Percentiles rank a stretch among this genome's conserved stretches.
These are phyloP conservation scores for Paramecium primaurelia DNA, from an alignment of 73 alveolate genomes.

Conservation along the genomic window DNA sequence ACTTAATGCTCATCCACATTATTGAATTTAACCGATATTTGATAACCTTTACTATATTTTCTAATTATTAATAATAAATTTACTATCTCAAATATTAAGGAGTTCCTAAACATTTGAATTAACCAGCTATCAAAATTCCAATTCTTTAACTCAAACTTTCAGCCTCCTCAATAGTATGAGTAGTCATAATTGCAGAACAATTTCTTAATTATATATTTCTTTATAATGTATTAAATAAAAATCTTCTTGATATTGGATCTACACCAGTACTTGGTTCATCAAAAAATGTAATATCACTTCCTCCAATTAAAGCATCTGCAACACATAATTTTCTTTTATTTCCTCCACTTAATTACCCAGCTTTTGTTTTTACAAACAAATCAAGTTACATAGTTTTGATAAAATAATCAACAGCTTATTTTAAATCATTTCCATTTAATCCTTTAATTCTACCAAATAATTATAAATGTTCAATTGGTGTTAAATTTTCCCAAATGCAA, in stretches of 20 bases:
- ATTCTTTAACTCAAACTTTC: slow-evolving; percentile 85
- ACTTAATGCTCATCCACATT: neutral
- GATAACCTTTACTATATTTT: neutral
- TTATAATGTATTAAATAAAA: slow-evolving; percentile 80
- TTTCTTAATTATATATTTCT: slow-evolving; percentile 67
- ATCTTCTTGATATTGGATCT: slow-evolving; percentile 88
- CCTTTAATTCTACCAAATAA: slow-evolving; percentile 76
- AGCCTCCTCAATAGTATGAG: slow-evolving; percentile 95
- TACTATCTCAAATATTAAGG: slow-evolving; percentile 63
- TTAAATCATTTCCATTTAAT: slow-evolving; percentile 23
- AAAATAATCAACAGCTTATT: slow-evolving; percentile 65
- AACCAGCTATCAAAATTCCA: slow-evolving; percentile 86
- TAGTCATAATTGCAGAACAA: slow-evolving; percentile 78
- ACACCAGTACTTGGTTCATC: slow-evolving; percentile 98
- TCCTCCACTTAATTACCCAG: slow-evolving; percentile 92
- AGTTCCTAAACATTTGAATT: slow-evolving; percentile 76
- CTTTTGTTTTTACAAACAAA: slow-evolving; percentile 63
- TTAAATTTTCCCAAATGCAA: slow-evolving; percentile 75
- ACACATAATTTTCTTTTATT: slow-evolving; percentile 96
- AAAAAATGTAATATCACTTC: slow-evolving; percentile 85
- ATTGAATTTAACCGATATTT: neutral
- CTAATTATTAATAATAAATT: neutral
- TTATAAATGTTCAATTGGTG: slow-evolving; percentile 70
- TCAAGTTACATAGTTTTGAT: slow-evolving; percentile 75
- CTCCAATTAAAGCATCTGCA: slow-evolving; percentile 91